Base-by-base conservation (phyloP, 495 filamentous ascomycete genomes). In the Neurospora sp. region DNA sequence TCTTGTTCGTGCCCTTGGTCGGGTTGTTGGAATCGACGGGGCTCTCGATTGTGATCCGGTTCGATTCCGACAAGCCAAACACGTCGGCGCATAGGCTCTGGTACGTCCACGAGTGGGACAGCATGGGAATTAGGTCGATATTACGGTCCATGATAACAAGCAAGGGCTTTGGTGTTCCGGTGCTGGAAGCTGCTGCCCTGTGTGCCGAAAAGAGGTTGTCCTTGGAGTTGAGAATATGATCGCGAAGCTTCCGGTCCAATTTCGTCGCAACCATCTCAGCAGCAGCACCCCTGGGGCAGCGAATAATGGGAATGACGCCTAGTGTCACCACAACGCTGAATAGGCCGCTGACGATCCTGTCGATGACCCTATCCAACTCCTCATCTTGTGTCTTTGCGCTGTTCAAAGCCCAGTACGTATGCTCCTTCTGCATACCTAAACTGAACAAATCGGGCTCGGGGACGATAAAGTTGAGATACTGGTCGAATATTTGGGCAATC, bases 61-160 rank as follows among this genome's bases (percentile, higher is more conserved):
- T 99, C 69, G 98, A 87, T 74, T 79, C 75, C 5, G 76, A 78
- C 77, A 79, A 74, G 45, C 76, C 78, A 72, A 98, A 89, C 9
- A 99, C 92, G 82, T 99, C 96, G 75, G 97, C 92, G 39, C 98
- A 94, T 21, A 99, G 87, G 2, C 94, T 97, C 79, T 98, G 96
- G 78, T 99, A 99, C 5, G 94, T 98, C 96, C 96, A 99, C 2
- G 94, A 97, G 82, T 99, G 96, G 31, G 94, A 97, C 2, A 98
- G 87, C 96, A 98, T 98, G n/a, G 96, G 94, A 73, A 97, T 93
- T 42, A 98, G 81, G 82, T 99, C 96, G 31, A 99, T 90, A 74
- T 96, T 98, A 73, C 96, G 92, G 82, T 98, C 96, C 62, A 97
- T 90, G 70, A 98, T 90, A 73, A 98, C 87, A 71, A 98, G 87